Conservation (phyloP, 1,284 basidiomycete species). For the Cryptococcus maquisensis region DNA sequence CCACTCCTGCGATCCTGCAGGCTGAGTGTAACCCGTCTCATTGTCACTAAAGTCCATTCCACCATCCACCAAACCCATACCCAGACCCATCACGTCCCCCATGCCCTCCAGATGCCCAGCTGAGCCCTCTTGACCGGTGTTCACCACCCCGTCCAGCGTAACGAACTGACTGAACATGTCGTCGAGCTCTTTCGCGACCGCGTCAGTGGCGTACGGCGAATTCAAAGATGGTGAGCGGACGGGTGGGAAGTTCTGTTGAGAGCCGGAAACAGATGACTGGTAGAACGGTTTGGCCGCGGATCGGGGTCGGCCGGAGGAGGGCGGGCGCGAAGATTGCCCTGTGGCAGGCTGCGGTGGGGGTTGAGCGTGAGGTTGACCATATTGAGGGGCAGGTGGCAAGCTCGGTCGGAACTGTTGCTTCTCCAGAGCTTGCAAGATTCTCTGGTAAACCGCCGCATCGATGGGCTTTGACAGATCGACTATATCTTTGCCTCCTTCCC, state of each 20-base stretch:
- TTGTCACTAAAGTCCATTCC: no score
- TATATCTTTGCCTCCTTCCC: conserved; percentile 15
- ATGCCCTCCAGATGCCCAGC: neutral
- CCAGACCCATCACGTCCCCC: neutral
- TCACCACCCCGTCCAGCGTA: conserved; percentile 11
- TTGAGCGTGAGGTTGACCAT: neutral
- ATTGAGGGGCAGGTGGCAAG: neutral
- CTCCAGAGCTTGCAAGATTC: conserved; percentile 39
- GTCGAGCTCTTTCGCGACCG: conserved; percentile 7
- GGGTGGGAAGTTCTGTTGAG: neutral
- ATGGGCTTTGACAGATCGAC: conserved; percentile 46
- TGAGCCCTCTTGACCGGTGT: neutral
- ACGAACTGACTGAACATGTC: conserved; percentile 20
- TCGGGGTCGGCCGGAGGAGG: neutral
- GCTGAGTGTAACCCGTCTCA: no score
- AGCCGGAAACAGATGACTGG: neutral
- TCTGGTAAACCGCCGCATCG: conserved; percentile 35
- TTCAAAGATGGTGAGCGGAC: neutral
- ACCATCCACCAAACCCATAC: neutral
- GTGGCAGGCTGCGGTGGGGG: neutral
- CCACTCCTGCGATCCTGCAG: no score
- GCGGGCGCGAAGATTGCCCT: neutral
- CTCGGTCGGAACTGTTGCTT: conserved; percentile 14
- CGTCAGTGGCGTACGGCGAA: neutral
- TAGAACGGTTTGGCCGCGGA: neutral